Evolutionary conservation across 306 rosid genomes (phyloP), one percentile per base, ranked within the genome.

Genomic region (Gynostemma pentaphyllum): DNA sequence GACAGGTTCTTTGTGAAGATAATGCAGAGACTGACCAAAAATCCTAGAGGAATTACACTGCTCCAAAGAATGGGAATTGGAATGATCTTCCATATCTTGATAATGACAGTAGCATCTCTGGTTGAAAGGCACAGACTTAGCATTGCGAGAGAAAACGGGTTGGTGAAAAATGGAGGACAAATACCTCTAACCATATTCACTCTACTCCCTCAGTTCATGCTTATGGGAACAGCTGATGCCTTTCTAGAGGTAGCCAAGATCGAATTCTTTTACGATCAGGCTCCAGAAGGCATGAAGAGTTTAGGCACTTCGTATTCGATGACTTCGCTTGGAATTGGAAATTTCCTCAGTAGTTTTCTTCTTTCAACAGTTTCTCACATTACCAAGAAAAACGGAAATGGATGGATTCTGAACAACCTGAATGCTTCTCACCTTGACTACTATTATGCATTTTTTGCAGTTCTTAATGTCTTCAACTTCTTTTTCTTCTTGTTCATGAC

Each of bases 181-280:
- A 79, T 86, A 46, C 98, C 98, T 13, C 62, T 92, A 61, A 83
- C 88, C 50, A 88, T 92, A 27, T 74, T 88, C 66, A 74, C 85
- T 82, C 22, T 92, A 18, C 68, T 91, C 47, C 98, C 98, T 3
- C 98, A 91, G n/a, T 91, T 83, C 40, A 70, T 86, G 46, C 82
- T 92, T 0, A 77, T 88, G 79, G 96, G 98, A 19, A 78, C 75
- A 23, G 90, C 95, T 0, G 95, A 88, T 73, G 88, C 95, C 5
- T 92, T 88, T 64, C 44, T 82, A 8, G 95, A 87, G 67, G 86
- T 87, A 56, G 96, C 95, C 5, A 85, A 82, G 72, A 60, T 92
- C 11, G 98, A 92, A 44, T 92, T 92, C 64, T 92, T 92, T 78
- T 88, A 92, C 32, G 98, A 92, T 36, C 98, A 92, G 54, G 90